These are phyloP conservation scores for Colletotrichum phormii DNA, from an alignment of 2,329 filamentous ascomycete species.

Conservation along the genomic window DNA sequence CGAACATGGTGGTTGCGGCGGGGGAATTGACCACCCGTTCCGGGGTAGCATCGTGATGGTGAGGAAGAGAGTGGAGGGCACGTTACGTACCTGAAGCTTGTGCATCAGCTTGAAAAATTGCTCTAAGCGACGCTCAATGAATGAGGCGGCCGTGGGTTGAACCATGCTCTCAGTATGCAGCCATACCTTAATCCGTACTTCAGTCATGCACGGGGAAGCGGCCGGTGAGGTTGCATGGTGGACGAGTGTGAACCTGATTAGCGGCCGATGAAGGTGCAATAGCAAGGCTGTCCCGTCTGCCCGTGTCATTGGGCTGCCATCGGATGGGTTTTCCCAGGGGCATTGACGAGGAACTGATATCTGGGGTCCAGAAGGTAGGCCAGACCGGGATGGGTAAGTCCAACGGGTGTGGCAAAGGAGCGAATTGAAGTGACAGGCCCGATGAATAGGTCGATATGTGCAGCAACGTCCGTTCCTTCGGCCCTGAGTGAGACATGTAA, in stretches of 20 bases:
- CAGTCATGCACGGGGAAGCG: conserved; percentile 33
- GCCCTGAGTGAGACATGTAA: conserved; percentile 13
- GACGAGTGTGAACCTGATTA: conserved; percentile 23
- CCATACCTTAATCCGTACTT: conserved; percentile 36
- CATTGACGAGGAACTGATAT: conserved; percentile 19
- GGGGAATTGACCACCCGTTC: conserved; percentile 29
- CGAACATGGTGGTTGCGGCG: conserved; percentile 20
- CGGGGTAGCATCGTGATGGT: conserved; percentile 22
- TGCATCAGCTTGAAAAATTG: conserved; percentile 7
- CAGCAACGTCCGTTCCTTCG: not conserved
- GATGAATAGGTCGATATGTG: conserved; percentile 12
- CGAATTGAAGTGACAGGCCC: conserved; percentile 4
- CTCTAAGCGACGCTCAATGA: conserved; percentile 9
- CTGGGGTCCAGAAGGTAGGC: conserved; percentile 21
- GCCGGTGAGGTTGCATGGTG: conserved; percentile 28
- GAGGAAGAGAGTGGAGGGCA: conserved; percentile 3
- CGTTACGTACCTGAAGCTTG: conserved; percentile 24
- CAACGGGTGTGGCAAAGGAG: conserved; percentile 29
- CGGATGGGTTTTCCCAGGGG: conserved; percentile 16
- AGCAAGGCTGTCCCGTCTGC: conserved; percentile 18
- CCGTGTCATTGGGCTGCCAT: conserved; percentile 23
- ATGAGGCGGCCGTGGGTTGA: conserved; percentile 29
- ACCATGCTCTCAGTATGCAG: conserved; percentile 29
- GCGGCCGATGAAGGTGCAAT: conserved; percentile 24
- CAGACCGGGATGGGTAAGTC: conserved; percentile 9